These are phyloP conservation scores for Cladorrhinum samala DNA, from an alignment of 495 filamentous ascomycete species.

Conservation along the genomic window DNA sequence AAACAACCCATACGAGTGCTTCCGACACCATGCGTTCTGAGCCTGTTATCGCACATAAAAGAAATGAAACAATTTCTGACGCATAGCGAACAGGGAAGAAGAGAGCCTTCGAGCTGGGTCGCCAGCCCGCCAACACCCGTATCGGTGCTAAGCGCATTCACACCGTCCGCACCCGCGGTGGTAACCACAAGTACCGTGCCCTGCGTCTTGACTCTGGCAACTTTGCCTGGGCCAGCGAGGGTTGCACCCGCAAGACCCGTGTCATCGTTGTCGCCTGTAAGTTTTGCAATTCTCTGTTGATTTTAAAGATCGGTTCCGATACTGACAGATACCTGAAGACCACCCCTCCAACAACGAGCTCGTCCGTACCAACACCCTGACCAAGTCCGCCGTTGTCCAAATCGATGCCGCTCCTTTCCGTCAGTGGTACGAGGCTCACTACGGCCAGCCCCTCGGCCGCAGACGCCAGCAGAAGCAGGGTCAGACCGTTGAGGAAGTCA, in stretches of 20 bases:
- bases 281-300: slow-evolving; percentile 8
- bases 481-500: slow-evolving; percentile 58
- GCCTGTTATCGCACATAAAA: slow-evolving; percentile 42
- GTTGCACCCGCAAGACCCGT: slow-evolving; percentile 94
- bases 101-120: slow-evolving; percentile 98
- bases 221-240: slow-evolving; percentile 98
- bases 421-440: slow-evolving; percentile 99
- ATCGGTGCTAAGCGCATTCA: slow-evolving; percentile 98
- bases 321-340: slow-evolving; percentile 32
- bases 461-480: slow-evolving; percentile 76
- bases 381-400: slow-evolving; percentile 96
- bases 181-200: slow-evolving; percentile 98
- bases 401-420: slow-evolving; percentile 97
- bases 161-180: slow-evolving; percentile 95
- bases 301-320: background rate
- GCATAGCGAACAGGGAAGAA: slow-evolving; percentile 53
- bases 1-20: slow-evolving; percentile 1
- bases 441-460: slow-evolving; percentile 81
- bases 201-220: slow-evolving; percentile 99
- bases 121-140: slow-evolving; percentile 98
- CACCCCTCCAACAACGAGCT: slow-evolving; percentile 99
- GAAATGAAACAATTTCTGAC: slow-evolving; percentile 26
- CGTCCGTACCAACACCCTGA: slow-evolving; percentile 99
- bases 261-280: slow-evolving; percentile 85
- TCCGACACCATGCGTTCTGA: slow-evolving; percentile 52